These are phyloP conservation scores for Bathelium albidoporum DNA, from an alignment of 495 filamentous ascomycete species.

Conservation along the genomic window DNA sequence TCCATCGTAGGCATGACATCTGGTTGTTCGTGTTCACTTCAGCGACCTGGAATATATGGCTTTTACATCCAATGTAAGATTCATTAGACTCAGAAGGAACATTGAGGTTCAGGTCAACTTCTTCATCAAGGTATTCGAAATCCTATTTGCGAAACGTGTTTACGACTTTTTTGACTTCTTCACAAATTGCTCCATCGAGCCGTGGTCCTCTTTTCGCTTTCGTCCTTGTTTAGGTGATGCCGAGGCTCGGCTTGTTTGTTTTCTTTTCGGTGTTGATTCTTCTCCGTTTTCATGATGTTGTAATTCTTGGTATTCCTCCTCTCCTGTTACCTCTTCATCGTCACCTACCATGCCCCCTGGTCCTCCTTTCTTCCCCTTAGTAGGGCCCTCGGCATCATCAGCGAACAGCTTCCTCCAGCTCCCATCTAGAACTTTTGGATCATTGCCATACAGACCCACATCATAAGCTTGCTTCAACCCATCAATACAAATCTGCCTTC, in stretches of 20 bases:
- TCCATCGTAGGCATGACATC: too few species aligned
- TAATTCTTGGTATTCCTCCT: conserved; percentile 10
- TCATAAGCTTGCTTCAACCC: conserved; percentile 57
- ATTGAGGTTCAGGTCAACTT: conserved; percentile 52
- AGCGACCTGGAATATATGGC: too few species aligned
- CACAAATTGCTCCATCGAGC: neutral
- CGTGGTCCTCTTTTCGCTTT: neutral
- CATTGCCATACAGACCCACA: conserved; percentile 49
- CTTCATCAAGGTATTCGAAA: conserved; percentile 44
- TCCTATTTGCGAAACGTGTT: neutral
- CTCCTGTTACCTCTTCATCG: conserved; percentile 16
- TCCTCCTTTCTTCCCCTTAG: conserved; percentile 25
- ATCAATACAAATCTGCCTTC: conserved; percentile 47
- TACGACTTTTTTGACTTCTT: neutral
- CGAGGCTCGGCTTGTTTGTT: neutral
- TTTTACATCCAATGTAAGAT: too few species aligned
- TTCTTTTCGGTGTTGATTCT: neutral
- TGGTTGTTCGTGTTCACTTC: too few species aligned
- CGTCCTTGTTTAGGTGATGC: neutral
- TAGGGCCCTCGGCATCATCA: conserved; percentile 40
- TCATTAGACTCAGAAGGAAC: neutral
- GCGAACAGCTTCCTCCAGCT: conserved; percentile 49
- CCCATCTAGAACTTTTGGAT: conserved; percentile 47
- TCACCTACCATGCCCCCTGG: conserved; percentile 19
- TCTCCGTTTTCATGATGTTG: neutral